Base-by-base conservation (phyloP, 768 basidiomycete genomes). In the Suillus subluteus region DNA sequence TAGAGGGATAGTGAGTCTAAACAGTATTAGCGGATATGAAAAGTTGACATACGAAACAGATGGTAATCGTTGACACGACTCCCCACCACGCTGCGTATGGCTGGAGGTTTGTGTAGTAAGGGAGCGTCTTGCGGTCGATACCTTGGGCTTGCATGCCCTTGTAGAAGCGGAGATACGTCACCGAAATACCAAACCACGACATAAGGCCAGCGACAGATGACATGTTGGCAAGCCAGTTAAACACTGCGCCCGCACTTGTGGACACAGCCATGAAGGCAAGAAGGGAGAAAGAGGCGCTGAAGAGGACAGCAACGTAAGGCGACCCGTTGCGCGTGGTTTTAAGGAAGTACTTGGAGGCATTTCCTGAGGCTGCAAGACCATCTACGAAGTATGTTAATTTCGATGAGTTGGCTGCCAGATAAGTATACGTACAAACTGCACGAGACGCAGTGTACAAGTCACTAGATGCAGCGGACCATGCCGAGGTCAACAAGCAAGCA, bases 401-500 rank as follows among this genome's bases (percentile, higher is more conserved):
- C 37, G 62, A 65, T 26, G 46, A 38, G 12, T 26, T 46, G 62
- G 44, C n/a, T 23, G 18, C 32, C 30, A 50, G 12, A 6, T 18
- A 6, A 41, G 21, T 32, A 54, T 38, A 82, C 90, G 71, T 68
- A 92, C 91, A 96, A 12, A 98, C 83, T 0, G 91, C 91, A 64
- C 92, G 88, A n/a, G 95, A 95, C 58, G 91, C 90, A 5, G 94
- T 96, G 80, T 95, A 97, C 55, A 98, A 76, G 75, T 97, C 95
- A 75, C 91, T 92, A 30, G 90, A 90, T 6, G 92, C 92, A 43
- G 96, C 95, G 32, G 95, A 97, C 90, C 92, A 96, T 6, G 96
- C 95, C 2, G 95, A 94, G 46, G 91, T 94, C 69, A 98, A 79
- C 16, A 97, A 83, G 74, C 87, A 88, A 3, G 91, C 92, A 73